These are phyloP conservation scores for Graphilbum sp. DNA, from an alignment of 2,329 filamentous ascomycete genomes.

Conservation along the genomic window DNA sequence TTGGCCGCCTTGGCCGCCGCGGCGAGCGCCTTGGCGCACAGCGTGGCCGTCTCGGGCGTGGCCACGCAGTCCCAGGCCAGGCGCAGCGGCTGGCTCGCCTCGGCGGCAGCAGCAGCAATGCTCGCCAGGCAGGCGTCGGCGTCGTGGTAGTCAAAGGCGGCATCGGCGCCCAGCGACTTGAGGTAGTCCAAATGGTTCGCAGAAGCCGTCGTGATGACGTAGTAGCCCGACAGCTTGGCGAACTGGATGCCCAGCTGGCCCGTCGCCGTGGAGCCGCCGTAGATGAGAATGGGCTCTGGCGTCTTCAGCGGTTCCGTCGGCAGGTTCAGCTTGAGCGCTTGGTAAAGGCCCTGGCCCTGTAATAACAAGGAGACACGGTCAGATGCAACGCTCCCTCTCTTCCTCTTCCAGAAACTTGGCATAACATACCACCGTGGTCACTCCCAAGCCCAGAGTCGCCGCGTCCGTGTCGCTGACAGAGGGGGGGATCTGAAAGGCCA, in stretches of 20 bases:
- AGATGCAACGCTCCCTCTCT: no score
- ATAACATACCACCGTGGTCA: conserved; percentile 22
- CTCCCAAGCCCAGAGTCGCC: conserved; percentile 22
- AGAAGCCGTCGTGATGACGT: conserved; percentile 23
- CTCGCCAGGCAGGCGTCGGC: conserved; percentile 10
- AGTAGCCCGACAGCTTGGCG: conserved; percentile 23
- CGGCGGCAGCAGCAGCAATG: conserved; percentile 7
- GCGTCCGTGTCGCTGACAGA: conserved; percentile 29
- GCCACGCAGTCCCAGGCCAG: conserved; percentile 21
- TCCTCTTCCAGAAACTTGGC: no score
- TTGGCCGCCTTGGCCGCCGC: neutral
- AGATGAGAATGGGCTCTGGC: conserved; percentile 24
- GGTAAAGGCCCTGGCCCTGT: conserved; percentile 31
- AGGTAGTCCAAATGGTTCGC: conserved; percentile 22
- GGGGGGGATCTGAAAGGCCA: conserved; percentile 27
- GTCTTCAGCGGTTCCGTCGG: conserved; percentile 18
- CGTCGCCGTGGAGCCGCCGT: conserved; percentile 36
- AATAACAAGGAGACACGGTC: neutral
- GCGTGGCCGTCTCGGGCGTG: conserved; percentile 11
- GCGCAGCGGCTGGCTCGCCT: conserved; percentile 11
- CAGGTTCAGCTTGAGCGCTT: conserved; percentile 25
- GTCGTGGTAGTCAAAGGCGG: conserved; percentile 27
- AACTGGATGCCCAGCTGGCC: conserved; percentile 33
- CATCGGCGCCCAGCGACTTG: conserved; percentile 25
- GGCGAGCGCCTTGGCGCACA: conserved; percentile 14